Evolutionary conservation across 768 basidiomycete genomes (phyloP).

Genomic region (Auriculariales sp.): DNA sequence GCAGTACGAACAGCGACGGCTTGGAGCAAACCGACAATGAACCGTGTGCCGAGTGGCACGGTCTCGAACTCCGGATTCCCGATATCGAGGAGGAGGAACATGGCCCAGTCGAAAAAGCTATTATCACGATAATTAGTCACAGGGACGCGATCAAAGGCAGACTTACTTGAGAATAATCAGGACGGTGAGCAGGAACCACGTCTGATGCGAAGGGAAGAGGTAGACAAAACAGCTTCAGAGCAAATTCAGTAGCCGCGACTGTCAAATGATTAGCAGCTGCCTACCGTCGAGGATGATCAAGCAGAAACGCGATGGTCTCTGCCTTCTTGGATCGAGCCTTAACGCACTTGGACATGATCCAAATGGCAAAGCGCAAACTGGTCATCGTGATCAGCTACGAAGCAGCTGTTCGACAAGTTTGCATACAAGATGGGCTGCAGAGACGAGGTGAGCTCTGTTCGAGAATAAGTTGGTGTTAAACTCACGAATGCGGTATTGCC

Average conservation of each 20-base stretch:
- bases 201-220: constrained; percentile 86
- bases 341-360: constrained; percentile 51
- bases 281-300: constrained; percentile 75
- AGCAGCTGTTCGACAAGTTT: background rate
- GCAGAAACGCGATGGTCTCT: constrained; percentile 79
- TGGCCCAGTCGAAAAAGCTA: constrained; percentile 77
- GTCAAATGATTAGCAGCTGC: constrained; percentile 12
- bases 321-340: constrained; percentile 41
- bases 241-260: too few relatives aligned
- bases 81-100: constrained; percentile 79
- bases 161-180: constrained; percentile 59
- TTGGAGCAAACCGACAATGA: constrained; percentile 68
- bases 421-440: constrained; percentile 65
- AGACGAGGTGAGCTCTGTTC: too few relatives aligned
- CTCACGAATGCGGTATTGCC: constrained; percentile 91
- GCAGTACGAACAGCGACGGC: constrained; percentile 71
- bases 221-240: constrained; percentile 74
- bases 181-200: constrained; percentile 72
- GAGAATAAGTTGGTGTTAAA: constrained; percentile 13
- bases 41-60: constrained; percentile 56
- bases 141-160: background rate
- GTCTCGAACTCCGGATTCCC: constrained; percentile 52
- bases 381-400: background rate
- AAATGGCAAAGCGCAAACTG: constrained; percentile 74
- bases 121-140: background rate